Conservation (phyloP, 345 rosid genomes). For the Boechera stricta region DNA sequence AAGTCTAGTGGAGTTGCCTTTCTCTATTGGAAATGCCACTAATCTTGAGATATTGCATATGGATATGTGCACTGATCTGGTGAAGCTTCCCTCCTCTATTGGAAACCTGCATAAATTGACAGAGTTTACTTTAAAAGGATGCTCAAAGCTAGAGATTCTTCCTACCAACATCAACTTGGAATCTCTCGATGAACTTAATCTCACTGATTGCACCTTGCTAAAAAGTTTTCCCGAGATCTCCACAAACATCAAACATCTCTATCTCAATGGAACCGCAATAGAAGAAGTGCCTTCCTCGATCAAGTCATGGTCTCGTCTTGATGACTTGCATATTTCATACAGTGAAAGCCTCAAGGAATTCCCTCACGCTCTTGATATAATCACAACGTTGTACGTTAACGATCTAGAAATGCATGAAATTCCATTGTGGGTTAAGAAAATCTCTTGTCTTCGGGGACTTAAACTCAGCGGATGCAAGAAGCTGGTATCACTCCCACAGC, state of each 20-base stretch:
- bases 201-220: not conserved
- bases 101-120: not conserved
- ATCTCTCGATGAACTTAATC: not conserved
- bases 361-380: slow-evolving; percentile 4
- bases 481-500: slow-evolving; percentile 6
- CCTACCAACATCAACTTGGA: not conserved
- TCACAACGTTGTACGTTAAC: not conserved
- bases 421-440: not conserved
- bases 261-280: not conserved
- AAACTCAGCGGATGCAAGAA: not conserved
- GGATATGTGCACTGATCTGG: not conserved
- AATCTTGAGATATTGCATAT: not conserved
- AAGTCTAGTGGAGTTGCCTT: not conserved
- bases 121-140: not conserved
- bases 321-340: not conserved
- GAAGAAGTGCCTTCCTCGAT: slow-evolving; percentile 14
- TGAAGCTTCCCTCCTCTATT: not conserved
- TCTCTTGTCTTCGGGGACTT: not conserved
- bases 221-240: slow-evolving; percentile 18
- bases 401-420: not conserved
- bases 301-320: slow-evolving; percentile 13
- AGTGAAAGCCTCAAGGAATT: not conserved
- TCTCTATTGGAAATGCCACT: not conserved
- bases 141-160: slow-evolving; percentile 14
- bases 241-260: not conserved